phyloP scores from a whole-genome alignment of 106 monocot genomes.

The Triglochin maritima region DNA sequence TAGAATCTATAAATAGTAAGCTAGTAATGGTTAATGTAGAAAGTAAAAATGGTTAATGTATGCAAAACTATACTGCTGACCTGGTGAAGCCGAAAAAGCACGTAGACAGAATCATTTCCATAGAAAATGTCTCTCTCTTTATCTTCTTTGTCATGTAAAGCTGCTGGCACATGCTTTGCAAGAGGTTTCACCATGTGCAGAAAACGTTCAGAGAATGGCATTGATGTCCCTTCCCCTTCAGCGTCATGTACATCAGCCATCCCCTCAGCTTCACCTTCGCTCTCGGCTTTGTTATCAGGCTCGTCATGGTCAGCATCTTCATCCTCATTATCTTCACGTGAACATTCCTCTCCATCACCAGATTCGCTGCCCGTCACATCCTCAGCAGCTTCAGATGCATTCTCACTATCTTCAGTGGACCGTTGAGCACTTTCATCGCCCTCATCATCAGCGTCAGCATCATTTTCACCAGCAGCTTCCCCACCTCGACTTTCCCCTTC shows the following conservation, averaged over 20 bases:
- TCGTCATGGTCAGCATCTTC: constrained; percentile 71
- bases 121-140: constrained; percentile 60
- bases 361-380: constrained; percentile 89
- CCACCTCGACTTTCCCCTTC: constrained; percentile 20
- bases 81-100: constrained; percentile 91
- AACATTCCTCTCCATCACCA: constrained; percentile 75
- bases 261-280: constrained; percentile 87
- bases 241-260: constrained; percentile 57
- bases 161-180: constrained; percentile 56
- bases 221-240: constrained; percentile 47
- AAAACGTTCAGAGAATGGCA: constrained; percentile 60
- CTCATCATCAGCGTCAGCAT: constrained; percentile 88
- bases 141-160: constrained; percentile 42
- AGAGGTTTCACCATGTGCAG: constrained; percentile 60
- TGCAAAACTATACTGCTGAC: constrained; percentile 1
- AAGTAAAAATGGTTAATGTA: background rate
- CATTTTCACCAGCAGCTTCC: constrained; percentile 59
- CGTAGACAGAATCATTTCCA: constrained; percentile 93
- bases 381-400: constrained; percentile 84
- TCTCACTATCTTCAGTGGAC: constrained; percentile 83
- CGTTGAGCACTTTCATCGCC: constrained; percentile 82
- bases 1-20: constrained; percentile 48
- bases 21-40: background rate
- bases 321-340: constrained; percentile 70
- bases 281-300: constrained; percentile 69